Conservation (phyloP, 257 asterid species). For the Paulownia fortunei region DNA sequence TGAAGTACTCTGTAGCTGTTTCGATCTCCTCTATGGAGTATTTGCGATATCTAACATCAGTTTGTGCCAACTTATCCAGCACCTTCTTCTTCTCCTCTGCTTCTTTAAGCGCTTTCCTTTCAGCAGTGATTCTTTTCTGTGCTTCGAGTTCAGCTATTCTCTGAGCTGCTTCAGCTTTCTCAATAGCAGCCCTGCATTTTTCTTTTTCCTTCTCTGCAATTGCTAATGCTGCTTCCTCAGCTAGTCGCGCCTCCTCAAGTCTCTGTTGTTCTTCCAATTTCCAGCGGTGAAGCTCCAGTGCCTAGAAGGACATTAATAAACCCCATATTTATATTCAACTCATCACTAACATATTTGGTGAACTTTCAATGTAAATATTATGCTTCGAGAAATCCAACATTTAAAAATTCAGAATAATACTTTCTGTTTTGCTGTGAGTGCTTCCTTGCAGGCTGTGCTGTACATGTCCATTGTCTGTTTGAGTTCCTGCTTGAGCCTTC, state of each 20-base stretch:
- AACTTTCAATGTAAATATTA: conserved; percentile 5
- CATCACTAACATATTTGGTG: not conserved
- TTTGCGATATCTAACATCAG: conserved; percentile 72
- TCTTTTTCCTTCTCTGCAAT: conserved; percentile 76
- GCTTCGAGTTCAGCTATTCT: conserved; percentile 87
- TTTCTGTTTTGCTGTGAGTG: conserved; percentile 82
- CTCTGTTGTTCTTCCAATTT: conserved; percentile 75
- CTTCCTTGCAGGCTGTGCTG: conserved; percentile 94
- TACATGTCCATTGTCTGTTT: conserved; percentile 97
- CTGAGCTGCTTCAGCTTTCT: conserved; percentile 90
- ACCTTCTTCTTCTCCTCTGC: conserved; percentile 77
- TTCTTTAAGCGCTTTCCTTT: conserved; percentile 72
- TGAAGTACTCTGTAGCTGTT: conserved; percentile 75
- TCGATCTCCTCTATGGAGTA: conserved; percentile 86
- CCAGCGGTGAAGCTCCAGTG: conserved; percentile 87
- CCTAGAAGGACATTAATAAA: conserved; percentile 43
- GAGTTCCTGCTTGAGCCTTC: conserved; percentile 90
- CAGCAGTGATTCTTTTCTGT: conserved; percentile 77
- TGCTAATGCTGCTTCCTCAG: conserved; percentile 86
- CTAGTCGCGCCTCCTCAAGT: conserved; percentile 69
- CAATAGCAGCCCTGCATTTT: conserved; percentile 84
- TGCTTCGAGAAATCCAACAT: too few species aligned
- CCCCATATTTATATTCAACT: too few species aligned
- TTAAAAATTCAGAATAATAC: conserved; percentile 35
- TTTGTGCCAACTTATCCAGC: conserved; percentile 56